Evolutionary conservation across 805 yeast genomes (phyloP).

Genomic region (Candida montana): DNA sequence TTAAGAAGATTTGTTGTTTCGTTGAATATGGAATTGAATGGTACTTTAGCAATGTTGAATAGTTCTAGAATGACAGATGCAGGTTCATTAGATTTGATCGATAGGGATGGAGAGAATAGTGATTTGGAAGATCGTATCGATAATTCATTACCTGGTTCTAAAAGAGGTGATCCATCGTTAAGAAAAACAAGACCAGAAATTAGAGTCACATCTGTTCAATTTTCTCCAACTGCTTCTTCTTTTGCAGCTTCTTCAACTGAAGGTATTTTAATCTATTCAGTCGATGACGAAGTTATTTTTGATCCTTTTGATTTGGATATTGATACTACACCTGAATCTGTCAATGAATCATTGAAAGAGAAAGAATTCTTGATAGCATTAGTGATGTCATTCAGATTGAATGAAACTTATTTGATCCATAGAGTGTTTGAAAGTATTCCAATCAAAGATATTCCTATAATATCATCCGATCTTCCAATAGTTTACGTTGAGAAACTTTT

Average conservation of each 20-base stretch:
- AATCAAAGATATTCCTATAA: conserved; percentile 58
- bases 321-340: conserved; percentile 82
- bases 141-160: conserved; percentile 75
- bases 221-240: conserved; percentile 85
- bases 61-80: conserved; percentile 82
- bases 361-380: conserved; percentile 64
- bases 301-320: conserved; percentile 95
- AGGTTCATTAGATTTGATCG: conserved; percentile 78
- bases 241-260: conserved; percentile 96
- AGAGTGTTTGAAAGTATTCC: conserved; percentile 72
- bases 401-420: conserved; percentile 70
- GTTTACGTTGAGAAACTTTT: conserved; percentile 69
- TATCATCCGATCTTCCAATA: conserved; percentile 65
- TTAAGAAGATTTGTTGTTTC: conserved; percentile 80
- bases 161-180: conserved; percentile 68
- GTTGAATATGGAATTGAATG: conserved; percentile 83
- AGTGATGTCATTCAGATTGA: conserved; percentile 90
- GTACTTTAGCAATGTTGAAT: conserved; percentile 75
- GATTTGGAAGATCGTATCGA: conserved; percentile 82
- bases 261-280: conserved; percentile 77
- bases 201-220: conserved; percentile 70
- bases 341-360: conserved; percentile 53
- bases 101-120: conserved; percentile 78
- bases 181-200: conserved; percentile 76
- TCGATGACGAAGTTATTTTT: conserved; percentile 68